Conservation (phyloP, 179 eudicot genomes). For the Spergularia azorica region DNA sequence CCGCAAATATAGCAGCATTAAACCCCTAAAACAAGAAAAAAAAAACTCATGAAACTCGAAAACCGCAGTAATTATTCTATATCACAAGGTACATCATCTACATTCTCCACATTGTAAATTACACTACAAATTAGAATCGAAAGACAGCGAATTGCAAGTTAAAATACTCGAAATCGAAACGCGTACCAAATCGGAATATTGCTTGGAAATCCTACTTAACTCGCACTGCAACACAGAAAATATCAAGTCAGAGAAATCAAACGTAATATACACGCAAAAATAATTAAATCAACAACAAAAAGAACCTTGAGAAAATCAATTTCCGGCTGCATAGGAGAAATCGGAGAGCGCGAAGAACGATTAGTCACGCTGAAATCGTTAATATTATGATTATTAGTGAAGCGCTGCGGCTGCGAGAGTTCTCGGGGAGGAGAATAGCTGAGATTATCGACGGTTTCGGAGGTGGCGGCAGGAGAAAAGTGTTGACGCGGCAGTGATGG, state of each 20-base stretch:
- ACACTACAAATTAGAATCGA: neutral
- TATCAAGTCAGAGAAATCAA: neutral
- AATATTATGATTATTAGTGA: neutral
- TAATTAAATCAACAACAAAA: neutral
- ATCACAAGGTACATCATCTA: neutral
- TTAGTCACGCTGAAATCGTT: neutral
- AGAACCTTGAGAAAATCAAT: constrained; percentile 57
- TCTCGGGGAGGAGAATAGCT: constrained; percentile 77
- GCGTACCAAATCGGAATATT: constrained; percentile 54
- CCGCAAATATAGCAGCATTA: neutral
- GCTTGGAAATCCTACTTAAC: constrained; percentile 51
- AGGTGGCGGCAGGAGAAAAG: constrained; percentile 21
- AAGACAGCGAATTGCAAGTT: neutral
- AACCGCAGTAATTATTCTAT: neutral
- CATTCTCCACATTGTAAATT: neutral
- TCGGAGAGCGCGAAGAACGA: constrained; percentile 17
- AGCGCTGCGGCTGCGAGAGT: constrained; percentile 47
- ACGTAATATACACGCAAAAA: neutral
- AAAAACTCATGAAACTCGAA: neutral
- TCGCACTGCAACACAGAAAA: constrained; percentile 53
- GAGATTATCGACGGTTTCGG: constrained; percentile 22
- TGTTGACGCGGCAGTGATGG: neutral
- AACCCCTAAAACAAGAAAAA: neutral
- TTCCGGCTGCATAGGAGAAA: constrained; percentile 32
- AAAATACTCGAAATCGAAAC: neutral